Percentiles rank a stretch among this genome's conserved stretches.
These are phyloP conservation scores for Penicillium sp. DNA, from an alignment of 2,329 filamentous ascomycete genomes.

Conservation along the genomic window DNA sequence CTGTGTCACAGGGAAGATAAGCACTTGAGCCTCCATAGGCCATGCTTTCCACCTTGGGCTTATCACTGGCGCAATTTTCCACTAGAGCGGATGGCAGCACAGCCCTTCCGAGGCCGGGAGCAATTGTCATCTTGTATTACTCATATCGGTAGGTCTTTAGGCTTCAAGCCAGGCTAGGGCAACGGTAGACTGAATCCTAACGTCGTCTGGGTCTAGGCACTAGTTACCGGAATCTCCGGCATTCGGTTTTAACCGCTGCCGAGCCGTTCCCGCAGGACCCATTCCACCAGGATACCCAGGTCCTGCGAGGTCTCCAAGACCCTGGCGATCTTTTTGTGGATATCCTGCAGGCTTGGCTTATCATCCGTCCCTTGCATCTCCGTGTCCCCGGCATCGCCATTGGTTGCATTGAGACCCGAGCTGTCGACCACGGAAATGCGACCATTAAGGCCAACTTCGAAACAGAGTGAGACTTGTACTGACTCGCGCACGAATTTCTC, in stretches of 20 bases:
- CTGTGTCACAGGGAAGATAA: neutral
- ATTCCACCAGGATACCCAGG: slow-evolving; percentile 46
- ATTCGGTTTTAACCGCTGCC: slow-evolving; percentile 18
- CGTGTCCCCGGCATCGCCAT: slow-evolving; percentile 9
- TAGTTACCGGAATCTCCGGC: slow-evolving; percentile 1
- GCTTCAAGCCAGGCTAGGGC: neutral
- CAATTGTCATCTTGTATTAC: neutral
- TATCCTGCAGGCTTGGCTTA: slow-evolving; percentile 16
- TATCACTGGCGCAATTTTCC: neutral
- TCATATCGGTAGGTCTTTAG: neutral
- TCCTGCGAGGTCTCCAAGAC: slow-evolving; percentile 48
- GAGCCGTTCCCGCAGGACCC: slow-evolving; percentile 38
- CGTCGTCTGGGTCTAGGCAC: neutral
- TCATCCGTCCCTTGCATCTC: slow-evolving; percentile 22
- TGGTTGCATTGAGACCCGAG: slow-evolving; percentile 32
- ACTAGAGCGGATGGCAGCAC: neutral
- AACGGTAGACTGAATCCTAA: neutral
- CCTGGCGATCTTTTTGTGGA: slow-evolving; percentile 37
- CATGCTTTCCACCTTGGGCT: neutral
- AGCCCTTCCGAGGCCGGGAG: neutral
- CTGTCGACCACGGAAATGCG: slow-evolving; percentile 40
- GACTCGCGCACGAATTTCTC: slow-evolving; percentile 9
- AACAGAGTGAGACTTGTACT: slow-evolving; percentile 34
- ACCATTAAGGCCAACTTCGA: slow-evolving; percentile 44
- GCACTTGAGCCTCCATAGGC: neutral